A percentile compares a stretch with the other conserved stretches of the same genome.
Conservation (phyloP, 257 asterid genomes). For the Nicotiana benthamiana region DNA sequence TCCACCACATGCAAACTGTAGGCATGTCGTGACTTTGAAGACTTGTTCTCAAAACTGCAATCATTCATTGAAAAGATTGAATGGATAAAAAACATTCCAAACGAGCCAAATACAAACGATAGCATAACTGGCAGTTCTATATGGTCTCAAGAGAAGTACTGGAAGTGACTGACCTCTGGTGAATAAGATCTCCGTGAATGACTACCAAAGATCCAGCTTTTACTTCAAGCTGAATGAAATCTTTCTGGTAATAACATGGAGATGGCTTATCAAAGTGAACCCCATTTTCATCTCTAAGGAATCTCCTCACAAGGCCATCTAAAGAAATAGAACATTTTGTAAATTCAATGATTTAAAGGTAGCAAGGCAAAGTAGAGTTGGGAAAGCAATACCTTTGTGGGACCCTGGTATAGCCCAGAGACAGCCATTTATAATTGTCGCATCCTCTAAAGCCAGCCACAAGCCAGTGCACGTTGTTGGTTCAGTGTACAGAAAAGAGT, state of each 20-base stretch:
- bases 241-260: slow-evolving; percentile 56
- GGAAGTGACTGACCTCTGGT: slow-evolving; percentile 50
- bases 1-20: slow-evolving; percentile 88
- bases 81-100: neutral
- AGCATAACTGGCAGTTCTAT: neutral
- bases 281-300: slow-evolving; percentile 72
- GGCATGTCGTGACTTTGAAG: slow-evolving; percentile 71
- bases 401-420: slow-evolving; percentile 95
- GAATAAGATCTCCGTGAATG: slow-evolving; percentile 76
- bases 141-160: neutral
- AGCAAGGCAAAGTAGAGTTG: neutral
- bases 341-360: neutral
- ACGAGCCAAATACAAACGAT: neutral
- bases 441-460: slow-evolving; percentile 89
- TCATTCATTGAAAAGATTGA: neutral
- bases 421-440: slow-evolving; percentile 76
- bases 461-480: slow-evolving; percentile 87
- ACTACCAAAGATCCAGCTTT: slow-evolving; percentile 70
- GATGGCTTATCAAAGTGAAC: slow-evolving; percentile 83
- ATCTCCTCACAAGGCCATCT: slow-evolving; percentile 92
- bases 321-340: neutral
- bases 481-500: slow-evolving; percentile 63
- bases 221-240: slow-evolving; percentile 67
- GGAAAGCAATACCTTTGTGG: slow-evolving; percentile 47
- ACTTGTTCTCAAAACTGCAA: slow-evolving; percentile 78